A percentile compares a stretch with the other conserved stretches of the same genome.
These are phyloP conservation scores for Phytophthora quininea DNA, from an alignment of 352 stramenopile genomes.

Conservation along the genomic window DNA sequence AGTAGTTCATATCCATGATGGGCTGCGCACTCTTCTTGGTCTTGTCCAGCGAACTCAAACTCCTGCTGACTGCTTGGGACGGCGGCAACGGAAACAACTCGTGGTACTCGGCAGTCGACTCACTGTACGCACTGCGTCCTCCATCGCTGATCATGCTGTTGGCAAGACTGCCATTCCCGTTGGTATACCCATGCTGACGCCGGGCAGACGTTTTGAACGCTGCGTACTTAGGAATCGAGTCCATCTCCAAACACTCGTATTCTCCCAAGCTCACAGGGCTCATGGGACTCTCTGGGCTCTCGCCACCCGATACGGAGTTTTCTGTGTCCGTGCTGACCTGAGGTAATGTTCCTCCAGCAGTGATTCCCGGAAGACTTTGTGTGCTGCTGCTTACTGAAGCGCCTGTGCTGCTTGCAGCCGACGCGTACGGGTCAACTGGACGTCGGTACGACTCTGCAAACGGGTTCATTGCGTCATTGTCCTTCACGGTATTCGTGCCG, in stretches of 20 bases:
- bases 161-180: conserved; percentile 22
- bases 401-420: conserved; percentile 14
- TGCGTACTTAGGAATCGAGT: conserved; percentile 76
- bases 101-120: conserved; percentile 27
- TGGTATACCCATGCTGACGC: conserved; percentile 19
- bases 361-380: conserved; percentile 25
- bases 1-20: conserved; percentile 72
- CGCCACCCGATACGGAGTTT: conserved; percentile 28
- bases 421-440: conserved; percentile 35
- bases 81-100: conserved; percentile 42
- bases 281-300: conserved; percentile 33
- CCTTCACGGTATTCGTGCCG: conserved; percentile 15
- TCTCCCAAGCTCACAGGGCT: conserved; percentile 65
- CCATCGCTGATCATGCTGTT: conserved; percentile 31
- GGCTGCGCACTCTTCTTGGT: conserved; percentile 25
- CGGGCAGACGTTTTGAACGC: conserved; percentile 64
- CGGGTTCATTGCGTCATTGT: conserved; percentile 77
- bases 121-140: conserved; percentile 25
- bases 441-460: conserved; percentile 62
- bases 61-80: conserved; percentile 25
- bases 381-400: conserved; percentile 28
- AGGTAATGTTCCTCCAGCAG: conserved; percentile 9
- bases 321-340: conserved; percentile 3
- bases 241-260: conserved; percentile 77
- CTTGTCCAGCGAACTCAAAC: conserved; percentile 25